Evolutionary conservation across 1,284 basidiomycete species (phyloP).

Genomic region (Pyrrhoderma lamaoense): DNA sequence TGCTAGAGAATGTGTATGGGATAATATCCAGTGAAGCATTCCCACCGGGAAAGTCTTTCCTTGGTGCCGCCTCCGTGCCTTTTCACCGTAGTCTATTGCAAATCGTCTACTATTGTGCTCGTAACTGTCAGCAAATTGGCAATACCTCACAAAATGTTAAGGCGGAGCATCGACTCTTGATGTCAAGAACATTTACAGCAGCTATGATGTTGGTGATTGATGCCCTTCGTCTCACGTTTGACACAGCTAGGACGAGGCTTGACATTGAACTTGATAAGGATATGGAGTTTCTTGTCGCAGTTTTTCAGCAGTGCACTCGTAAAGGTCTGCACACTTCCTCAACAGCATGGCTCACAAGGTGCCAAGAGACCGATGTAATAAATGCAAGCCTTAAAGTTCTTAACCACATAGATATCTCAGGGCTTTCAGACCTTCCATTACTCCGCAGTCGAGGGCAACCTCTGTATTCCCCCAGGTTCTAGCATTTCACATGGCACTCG

Average conservation of each 20-base stretch:
- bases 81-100: conserved; percentile 82
- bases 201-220: conserved; percentile 61
- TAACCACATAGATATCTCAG: conserved; percentile 60
- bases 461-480: conserved; percentile 72
- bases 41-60: conserved; percentile 67
- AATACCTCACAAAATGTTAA: conserved; percentile 43
- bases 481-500: conserved; percentile 82
- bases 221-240: conserved; percentile 61
- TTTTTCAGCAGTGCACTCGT: conserved; percentile 75
- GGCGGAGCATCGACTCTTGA: conserved; percentile 51
- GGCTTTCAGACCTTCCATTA: conserved; percentile 53
- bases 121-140: conserved; percentile 48
- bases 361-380: conserved; percentile 79
- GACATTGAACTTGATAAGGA: conserved; percentile 69
- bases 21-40: conserved; percentile 73
- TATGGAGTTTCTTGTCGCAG: conserved; percentile 71
- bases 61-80: conserved; percentile 54
- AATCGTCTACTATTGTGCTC: conserved; percentile 70
- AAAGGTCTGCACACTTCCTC: conserved; percentile 60
- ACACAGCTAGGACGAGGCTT: conserved; percentile 48
- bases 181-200: conserved; percentile 55
- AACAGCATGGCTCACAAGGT: conserved; percentile 67
- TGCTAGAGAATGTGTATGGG: conserved; percentile 54
- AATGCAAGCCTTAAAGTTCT: conserved; percentile 71
- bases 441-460: conserved; percentile 57